Conservation (phyloP, 768 basidiomycete species). For the Pulveroboletus sp. region DNA sequence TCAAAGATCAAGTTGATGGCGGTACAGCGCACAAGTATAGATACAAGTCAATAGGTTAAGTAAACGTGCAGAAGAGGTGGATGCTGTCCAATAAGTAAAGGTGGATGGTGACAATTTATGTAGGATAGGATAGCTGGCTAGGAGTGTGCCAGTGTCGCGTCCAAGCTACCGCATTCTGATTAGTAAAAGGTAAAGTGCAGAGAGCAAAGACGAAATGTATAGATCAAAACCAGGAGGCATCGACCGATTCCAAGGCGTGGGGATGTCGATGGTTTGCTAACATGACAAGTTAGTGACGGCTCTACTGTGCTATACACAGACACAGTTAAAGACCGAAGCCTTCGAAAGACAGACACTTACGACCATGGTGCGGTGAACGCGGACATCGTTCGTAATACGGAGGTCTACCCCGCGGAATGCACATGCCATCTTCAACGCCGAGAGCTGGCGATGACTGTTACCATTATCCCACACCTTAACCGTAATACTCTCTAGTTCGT, state of each 20-base stretch:
- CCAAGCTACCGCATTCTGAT: slow-evolving; percentile 17
- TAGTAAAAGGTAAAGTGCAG: slow-evolving; percentile 2
- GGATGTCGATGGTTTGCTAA: slow-evolving; percentile 12
- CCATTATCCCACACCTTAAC: slow-evolving; percentile 53
- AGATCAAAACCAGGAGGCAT: background rate
- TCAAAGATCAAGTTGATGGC: slow-evolving; percentile 1
- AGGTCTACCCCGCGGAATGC: slow-evolving; percentile 57
- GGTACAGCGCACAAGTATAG: slow-evolving; percentile 3
- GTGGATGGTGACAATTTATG: background rate
- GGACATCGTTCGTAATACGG: slow-evolving; percentile 46
- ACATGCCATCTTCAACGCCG: slow-evolving; percentile 59
- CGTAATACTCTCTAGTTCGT: slow-evolving; percentile 44
- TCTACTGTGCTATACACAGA: slow-evolving; percentile 20
- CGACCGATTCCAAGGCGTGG: background rate
- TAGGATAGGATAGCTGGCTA: slow-evolving; percentile 1
- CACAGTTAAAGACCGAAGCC: slow-evolving; percentile 11
- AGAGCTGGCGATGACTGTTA: slow-evolving; percentile 44
- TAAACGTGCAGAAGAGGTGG: background rate
- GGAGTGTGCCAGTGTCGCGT: background rate
- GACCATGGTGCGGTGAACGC: slow-evolving; percentile 46
- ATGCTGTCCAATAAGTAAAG: background rate
- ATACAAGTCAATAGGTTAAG: slow-evolving; percentile 13
- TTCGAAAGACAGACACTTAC: slow-evolving; percentile 35
- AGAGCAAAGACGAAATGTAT: slow-evolving; percentile 1
- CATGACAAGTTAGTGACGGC: slow-evolving; percentile 8